Evolutionary conservation across 768 basidiomycete genomes (phyloP).

Genomic region (Russula olivacea): DNA sequence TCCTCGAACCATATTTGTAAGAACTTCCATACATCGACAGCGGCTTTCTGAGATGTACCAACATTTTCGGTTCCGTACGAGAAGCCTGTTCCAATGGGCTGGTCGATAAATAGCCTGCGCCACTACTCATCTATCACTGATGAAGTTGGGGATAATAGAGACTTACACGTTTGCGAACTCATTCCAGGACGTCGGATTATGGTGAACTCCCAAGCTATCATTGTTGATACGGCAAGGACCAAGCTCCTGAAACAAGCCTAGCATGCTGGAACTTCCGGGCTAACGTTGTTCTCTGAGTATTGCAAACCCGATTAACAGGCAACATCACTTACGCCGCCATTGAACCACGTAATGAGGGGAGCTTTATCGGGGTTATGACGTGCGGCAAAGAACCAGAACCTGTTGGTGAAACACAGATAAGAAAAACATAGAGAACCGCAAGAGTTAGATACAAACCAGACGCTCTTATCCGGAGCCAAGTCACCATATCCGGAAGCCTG

Average conservation of each 20-base stretch:
- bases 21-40: conserved; percentile 55
- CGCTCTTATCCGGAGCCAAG: conserved; percentile 48
- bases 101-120: conserved; percentile 51
- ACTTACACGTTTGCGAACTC: conserved; percentile 44
- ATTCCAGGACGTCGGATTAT: conserved; percentile 57
- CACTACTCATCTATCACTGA: background rate
- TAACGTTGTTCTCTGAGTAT: conserved; percentile 14
- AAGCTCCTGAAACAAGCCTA: conserved; percentile 87
- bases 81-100: conserved; percentile 58
- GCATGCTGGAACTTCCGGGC: conserved; percentile 42
- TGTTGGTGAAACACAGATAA: conserved; percentile 25
- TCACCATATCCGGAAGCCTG: conserved; percentile 64
- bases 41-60: conserved; percentile 48
- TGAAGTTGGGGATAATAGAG: background rate
- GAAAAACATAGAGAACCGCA: background rate
- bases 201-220: conserved; percentile 47
- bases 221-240: conserved; percentile 78
- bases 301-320: background rate
- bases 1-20: conserved; percentile 59
- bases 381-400: conserved; percentile 68
- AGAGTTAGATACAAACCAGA: conserved; percentile 38
- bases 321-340: conserved; percentile 40
- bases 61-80: conserved; percentile 49
- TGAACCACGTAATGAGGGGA: conserved; percentile 63
- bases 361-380: conserved; percentile 56